phyloP scores from a whole-genome alignment of 257 asterid species.

The Sherardia arvensis region DNA sequence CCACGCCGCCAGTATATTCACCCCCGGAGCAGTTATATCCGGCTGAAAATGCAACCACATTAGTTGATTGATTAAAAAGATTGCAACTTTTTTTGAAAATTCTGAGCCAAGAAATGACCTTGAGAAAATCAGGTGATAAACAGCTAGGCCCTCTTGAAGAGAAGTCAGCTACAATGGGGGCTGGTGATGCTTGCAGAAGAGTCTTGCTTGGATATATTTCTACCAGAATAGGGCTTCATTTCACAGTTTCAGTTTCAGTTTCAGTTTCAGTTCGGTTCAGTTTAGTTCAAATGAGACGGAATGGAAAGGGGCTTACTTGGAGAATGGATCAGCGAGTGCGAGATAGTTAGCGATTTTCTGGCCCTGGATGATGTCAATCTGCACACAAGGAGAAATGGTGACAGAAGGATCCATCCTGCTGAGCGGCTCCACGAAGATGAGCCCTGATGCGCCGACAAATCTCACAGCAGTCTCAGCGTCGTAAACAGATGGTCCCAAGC shows the following conservation, averaged over 20 bases:
- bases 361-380: constrained; percentile 42
- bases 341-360: constrained; percentile 22
- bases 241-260: neutral
- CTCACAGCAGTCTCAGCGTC: constrained; percentile 1
- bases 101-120: constrained; percentile 23
- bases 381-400: constrained; percentile 38
- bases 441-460: neutral
- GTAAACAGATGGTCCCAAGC: neutral
- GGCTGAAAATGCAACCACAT: constrained; percentile 22
- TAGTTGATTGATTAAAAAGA: neutral
- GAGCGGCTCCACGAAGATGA: constrained; percentile 45
- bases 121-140: constrained; percentile 46
- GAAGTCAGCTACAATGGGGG: constrained; percentile 40
- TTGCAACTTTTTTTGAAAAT: neutral
- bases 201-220: constrained; percentile 39
- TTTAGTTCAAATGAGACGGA: neutral
- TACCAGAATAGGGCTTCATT: constrained; percentile 27
- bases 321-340: neutral
- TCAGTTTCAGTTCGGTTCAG: neutral
- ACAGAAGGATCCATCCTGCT: constrained; percentile 32
- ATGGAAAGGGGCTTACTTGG: constrained; percentile 14
- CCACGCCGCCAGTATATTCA: constrained; percentile 58
- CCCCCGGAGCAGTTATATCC: constrained; percentile 68
- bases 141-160: constrained; percentile 75
- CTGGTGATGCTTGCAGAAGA: constrained; percentile 27